phyloP scores from a whole-genome alignment of 495 filamentous ascomycete genomes.

The Oidiodendron maius region DNA sequence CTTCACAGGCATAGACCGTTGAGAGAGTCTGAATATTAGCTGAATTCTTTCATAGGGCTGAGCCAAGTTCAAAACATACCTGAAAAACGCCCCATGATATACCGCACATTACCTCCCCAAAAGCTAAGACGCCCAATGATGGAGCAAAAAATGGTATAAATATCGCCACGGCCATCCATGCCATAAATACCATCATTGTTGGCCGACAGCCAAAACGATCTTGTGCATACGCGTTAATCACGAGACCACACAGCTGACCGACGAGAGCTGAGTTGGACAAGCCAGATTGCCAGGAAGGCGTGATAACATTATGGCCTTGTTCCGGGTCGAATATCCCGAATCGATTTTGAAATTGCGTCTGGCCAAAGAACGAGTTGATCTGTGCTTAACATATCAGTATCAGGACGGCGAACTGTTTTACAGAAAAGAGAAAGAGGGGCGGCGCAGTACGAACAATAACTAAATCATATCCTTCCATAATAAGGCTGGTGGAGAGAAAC shows the following conservation, averaged over 20 bases:
- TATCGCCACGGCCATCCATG: constrained; percentile 37
- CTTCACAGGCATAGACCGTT: constrained; percentile 34
- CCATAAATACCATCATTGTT: constrained; percentile 25
- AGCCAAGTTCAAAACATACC: not conserved
- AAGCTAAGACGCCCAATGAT: constrained; percentile 52
- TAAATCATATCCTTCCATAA: constrained; percentile 40
- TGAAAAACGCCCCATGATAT: constrained; percentile 65
- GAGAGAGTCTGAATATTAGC: constrained; percentile 33
- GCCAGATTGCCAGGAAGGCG: constrained; percentile 9
- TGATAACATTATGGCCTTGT: constrained; percentile 22
- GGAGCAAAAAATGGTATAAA: constrained; percentile 56
- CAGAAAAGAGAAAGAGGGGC: constrained; percentile 10
- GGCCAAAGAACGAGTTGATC: constrained; percentile 31
- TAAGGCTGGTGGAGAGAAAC: constrained; percentile 31
- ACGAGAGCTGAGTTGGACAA: constrained; percentile 5
- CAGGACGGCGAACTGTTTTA: not conserved
- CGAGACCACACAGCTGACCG: constrained; percentile 27
- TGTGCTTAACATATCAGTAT: constrained; percentile 1
- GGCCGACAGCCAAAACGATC: constrained; percentile 38
- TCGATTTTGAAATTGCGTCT: constrained; percentile 31
- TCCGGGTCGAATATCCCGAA: constrained; percentile 34
- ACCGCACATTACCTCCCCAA: constrained; percentile 62
- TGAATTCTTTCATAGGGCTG: not conserved
- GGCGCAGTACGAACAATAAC: constrained; percentile 15
- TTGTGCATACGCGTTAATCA: constrained; percentile 41